A percentile compares a stretch with the other conserved stretches of the same genome.
Conservation (phyloP, 192 early-diverging fungal genomes). For the Entomortierella beljakovae region DNA sequence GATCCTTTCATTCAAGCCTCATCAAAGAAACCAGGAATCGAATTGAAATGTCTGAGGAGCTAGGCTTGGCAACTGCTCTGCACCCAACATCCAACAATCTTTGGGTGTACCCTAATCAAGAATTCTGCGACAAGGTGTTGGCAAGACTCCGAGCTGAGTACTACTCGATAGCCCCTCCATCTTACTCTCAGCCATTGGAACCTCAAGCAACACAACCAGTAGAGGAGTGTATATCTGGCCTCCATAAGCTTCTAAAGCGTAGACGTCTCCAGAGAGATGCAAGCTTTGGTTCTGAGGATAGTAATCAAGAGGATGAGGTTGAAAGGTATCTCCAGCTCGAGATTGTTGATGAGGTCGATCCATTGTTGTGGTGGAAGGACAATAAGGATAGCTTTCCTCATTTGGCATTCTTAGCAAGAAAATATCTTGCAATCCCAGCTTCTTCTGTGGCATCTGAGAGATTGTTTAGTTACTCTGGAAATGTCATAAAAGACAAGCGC, state of each 20-base stretch:
- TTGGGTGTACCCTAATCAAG: neutral
- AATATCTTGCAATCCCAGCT: slow-evolving; percentile 28
- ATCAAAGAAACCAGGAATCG: neutral
- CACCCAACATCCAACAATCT: neutral
- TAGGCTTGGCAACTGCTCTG: neutral
- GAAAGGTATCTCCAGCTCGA: neutral
- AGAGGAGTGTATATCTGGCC: neutral
- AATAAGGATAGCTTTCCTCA: slow-evolving; percentile 1
- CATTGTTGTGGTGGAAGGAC: slow-evolving; percentile 17
- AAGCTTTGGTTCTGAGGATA: neutral
- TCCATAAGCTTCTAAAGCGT: neutral
- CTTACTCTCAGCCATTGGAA: neutral
- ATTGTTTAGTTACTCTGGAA: slow-evolving; percentile 22
- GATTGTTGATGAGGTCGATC: neutral
- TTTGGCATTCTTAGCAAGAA: slow-evolving; percentile 21
- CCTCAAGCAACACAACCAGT: neutral
- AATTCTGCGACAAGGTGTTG: neutral
- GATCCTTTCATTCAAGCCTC: too few relatives aligned
- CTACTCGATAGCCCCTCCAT: neutral
- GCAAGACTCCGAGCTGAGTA: neutral
- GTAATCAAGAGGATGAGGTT: neutral
- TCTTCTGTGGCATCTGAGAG: slow-evolving; percentile 24
- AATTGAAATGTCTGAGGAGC: neutral
- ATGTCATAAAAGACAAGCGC: slow-evolving; percentile 8
- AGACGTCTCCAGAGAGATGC: neutral